A percentile compares a stretch with the other conserved stretches of the same genome.
Conservation (phyloP, 306 rosid genomes). For the Ammopiptanthus mongolicus region DNA sequence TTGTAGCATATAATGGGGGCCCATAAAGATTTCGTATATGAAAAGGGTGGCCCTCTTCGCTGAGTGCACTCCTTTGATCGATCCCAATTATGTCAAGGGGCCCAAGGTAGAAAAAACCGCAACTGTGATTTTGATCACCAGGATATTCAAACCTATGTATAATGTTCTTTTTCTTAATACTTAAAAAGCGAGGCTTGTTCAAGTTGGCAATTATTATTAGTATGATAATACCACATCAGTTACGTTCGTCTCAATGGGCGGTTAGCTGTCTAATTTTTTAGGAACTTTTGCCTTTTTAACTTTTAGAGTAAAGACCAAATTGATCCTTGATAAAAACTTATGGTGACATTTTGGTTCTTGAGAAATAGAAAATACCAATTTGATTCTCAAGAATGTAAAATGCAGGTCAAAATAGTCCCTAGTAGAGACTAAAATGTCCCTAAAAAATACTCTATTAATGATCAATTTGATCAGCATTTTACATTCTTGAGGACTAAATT, state of each 20-base stretch:
- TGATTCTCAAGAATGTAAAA: too few relatives aligned
- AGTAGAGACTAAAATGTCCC: too few relatives aligned
- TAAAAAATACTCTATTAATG: too few relatives aligned
- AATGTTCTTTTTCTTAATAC: not conserved
- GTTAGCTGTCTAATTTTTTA: not conserved
- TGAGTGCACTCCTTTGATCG: not conserved
- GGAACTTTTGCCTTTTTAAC: not conserved
- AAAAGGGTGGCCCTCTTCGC: not conserved
- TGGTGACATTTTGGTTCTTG: too few relatives aligned
- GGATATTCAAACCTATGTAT: not conserved
- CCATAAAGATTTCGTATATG: slow-evolving; percentile 3
- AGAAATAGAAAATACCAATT: too few relatives aligned
- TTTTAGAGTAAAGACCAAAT: too few relatives aligned
- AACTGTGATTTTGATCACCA: not conserved
- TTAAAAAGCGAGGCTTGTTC: not conserved
- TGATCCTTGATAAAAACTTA: too few relatives aligned
- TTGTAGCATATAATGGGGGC: not conserved
- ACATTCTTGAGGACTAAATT: too few relatives aligned
- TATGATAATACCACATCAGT: not conserved
- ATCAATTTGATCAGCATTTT: too few relatives aligned
- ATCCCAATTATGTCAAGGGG: not conserved
- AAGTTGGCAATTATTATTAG: not conserved
- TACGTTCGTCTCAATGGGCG: not conserved
- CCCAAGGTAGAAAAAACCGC: slow-evolving; percentile 10
- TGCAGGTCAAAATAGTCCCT: too few relatives aligned